Base-by-base conservation (phyloP, 768 basidiomycete species). In the Dacryopinax primogenitus region DNA sequence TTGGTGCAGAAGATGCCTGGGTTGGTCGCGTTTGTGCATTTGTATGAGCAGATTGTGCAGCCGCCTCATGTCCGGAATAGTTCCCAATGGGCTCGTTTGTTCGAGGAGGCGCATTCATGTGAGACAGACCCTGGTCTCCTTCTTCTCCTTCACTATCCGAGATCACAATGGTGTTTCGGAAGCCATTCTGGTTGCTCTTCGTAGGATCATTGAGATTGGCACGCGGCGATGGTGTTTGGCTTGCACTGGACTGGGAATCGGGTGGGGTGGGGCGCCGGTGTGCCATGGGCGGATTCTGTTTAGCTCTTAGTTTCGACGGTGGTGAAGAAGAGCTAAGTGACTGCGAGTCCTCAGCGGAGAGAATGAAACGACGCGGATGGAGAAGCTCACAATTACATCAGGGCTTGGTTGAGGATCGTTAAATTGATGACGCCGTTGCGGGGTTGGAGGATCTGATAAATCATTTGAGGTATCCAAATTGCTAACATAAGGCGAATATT, bases 261-360 rank as follows among this genome's bases (percentile, higher is more conserved):
- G 9, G 26, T 9, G 30, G 26, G 32, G 26, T 30, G 18, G 26
- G 26, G 2, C 13, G 51, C 4, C 26, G 26, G 3, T 58, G 30
- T 30, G 11, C 15, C 30, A 32, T 32, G 4, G 51, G 23, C 30
- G 37, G 37, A 39, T 58, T 23, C 51, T 58, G 51, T 9, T 32
- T 58, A 13, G 51, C 15, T 18, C 9, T 58, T 11, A 6, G 15
- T 32, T 30, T 23, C 3, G 26, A 11, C 32, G 51, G 13, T 18
- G 51, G 51, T 58, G 51, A 58, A 7, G 51, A 58, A 9, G 51
- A 58, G 51, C 51, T 58, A 4, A 58, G 51, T 13, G 12, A 58
- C 51, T 58, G 51, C 23, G 18, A 32, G 26, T 13, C 3, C 3
- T 15, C 15, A 28, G 11, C 26, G 9, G 3, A 30, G 23, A 9